Base-by-base conservation (phyloP, 208 protist species). In the Leishmania amazonensis region DNA sequence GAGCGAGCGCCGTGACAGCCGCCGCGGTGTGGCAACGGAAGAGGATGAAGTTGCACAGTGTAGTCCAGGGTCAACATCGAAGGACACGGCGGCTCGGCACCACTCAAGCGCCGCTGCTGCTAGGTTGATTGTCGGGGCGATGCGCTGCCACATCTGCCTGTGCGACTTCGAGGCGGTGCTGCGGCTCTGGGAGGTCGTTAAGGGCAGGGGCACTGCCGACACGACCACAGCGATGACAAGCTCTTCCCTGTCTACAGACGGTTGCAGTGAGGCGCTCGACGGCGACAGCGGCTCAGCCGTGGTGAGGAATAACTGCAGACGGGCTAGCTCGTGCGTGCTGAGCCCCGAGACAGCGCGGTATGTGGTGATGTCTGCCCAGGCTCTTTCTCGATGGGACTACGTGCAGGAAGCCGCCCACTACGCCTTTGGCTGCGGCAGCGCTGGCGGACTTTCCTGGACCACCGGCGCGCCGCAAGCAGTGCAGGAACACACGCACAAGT, bases 341-440 rank as follows among this genome's bases (percentile, higher is more conserved):
- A 60, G 49, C 15, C 15, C 83, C 4, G 80, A 85, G 40, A 89
- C 94, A 24, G 85, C 85, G 28, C 83, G 79, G 42, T 96, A 95
- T 85, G 94, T 91, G 31, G 88, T 87, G 19, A 76, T 93, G 21
- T 87, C 94, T 1, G 91, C 94, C 28, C 88, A 91, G 79, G 85
- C 93, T 17, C 90, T 97, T 42, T 93, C 92, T 51, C 86, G 89
- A 6, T 97, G 94, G 94, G 92, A 95, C 58, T 81, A 91, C 78
- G 87, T 91, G 31, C 71, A 89, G 9, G 93, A 95, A n/a, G 87
- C 90, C 13, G 81, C 84, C 17, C 40, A 68, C 19, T 83, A 81
- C 77, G 65, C 72, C 31, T 74, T 76, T 35, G 49, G 51, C 13
- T 2, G 76, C 31, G 57, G 40, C 19, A 49, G 42, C 57, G 57